Conservation (phyloP, 495 filamentous ascomycete species). For the Cryomyces minteri region DNA sequence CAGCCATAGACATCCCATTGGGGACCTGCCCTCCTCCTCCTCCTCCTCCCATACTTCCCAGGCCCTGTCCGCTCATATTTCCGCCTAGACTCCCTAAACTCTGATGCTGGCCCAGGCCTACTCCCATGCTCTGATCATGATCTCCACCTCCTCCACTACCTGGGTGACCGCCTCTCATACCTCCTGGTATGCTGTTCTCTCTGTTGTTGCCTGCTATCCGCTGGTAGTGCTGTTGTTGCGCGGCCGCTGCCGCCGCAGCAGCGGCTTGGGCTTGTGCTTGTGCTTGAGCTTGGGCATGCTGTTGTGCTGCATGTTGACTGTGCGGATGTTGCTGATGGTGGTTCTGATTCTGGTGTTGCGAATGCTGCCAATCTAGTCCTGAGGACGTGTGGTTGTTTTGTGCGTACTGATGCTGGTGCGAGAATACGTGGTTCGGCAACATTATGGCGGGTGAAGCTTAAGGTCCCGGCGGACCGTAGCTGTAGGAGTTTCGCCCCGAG, state of each 20-base stretch:
- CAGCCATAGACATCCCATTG: no score
- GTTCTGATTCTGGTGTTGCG: constrained; percentile 39
- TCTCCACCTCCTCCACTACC: constrained; percentile 1
- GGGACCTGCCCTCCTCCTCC: not conserved
- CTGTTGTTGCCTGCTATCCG: constrained; percentile 48
- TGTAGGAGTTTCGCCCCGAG: no score
- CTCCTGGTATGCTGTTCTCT: not conserved
- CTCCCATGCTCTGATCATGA: not conserved
- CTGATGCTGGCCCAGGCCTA: no score
- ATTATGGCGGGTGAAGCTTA: not conserved
- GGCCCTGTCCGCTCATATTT: no score
- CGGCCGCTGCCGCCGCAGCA: constrained; percentile 44
- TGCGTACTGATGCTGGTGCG: constrained; percentile 66
- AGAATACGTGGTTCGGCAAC: constrained; percentile 34
- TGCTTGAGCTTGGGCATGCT: constrained; percentile 33
- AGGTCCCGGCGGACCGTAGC: no score
- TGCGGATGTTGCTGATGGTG: constrained; percentile 27
- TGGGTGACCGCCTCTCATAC: not conserved
- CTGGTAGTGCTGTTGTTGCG: constrained; percentile 66
- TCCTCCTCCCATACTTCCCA: not conserved
- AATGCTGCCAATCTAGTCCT: constrained; percentile 41
- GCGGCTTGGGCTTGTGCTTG: constrained; percentile 38
- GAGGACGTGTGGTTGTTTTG: constrained; percentile 44
- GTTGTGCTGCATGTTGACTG: constrained; percentile 37
- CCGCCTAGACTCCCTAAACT: no score